Evolutionary conservation across 1,139 yeast genomes (phyloP), one percentile per base, ranked within the genome.

Genomic region (Lodderomyces parapsilosis): DNA sequence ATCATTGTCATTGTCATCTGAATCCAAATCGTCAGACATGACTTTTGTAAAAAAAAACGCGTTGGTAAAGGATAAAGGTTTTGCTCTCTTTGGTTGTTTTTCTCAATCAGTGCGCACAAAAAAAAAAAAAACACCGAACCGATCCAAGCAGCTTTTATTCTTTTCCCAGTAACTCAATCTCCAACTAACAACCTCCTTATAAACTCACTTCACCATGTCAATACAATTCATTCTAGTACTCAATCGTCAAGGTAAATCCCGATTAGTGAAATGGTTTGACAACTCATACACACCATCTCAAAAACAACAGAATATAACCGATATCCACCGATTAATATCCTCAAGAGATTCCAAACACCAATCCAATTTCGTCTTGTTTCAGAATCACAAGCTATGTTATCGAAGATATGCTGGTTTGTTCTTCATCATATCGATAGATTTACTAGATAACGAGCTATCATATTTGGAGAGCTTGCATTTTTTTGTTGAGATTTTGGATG

Each of bases 321-420:
- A 86, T 40, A 83, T 90, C n/a, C 96, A 91, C 64, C 74, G 93
- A 46, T 68, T 89, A 36, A 83, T 91, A 9, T 83, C 91, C 0
- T 76, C 93, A 5, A 71, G 97, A 53, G 97, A 90, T 57, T 89
- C 87, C 60, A 86, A 83, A 56, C 78, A 82, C 55, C 96, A 89
- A 56, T 79, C 87, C 36, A 87, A 86, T 58, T 86, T 86, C 56
- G 87, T 86, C 19, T 88, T 84, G 62, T 87, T 84, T 57, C 41
- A 39, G 15, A 31, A 32, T 11, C 33, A 36, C 4, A 87, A 87
- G 58, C 70, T 93, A 45, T 91, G 93, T 1, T 93, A 93, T 60
- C 73, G 96, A 52, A 70, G 97, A 48, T 93, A 91, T 59, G 97
- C 97, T 1, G 99, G 99, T 7, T 66, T 93, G 14, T 91, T 83